A percentile compares a stretch with the other conserved stretches of the same genome.
These are phyloP conservation scores for Apiospora rasikravindrae DNA, from an alignment of 2,329 filamentous ascomycete species.

Conservation along the genomic window DNA sequence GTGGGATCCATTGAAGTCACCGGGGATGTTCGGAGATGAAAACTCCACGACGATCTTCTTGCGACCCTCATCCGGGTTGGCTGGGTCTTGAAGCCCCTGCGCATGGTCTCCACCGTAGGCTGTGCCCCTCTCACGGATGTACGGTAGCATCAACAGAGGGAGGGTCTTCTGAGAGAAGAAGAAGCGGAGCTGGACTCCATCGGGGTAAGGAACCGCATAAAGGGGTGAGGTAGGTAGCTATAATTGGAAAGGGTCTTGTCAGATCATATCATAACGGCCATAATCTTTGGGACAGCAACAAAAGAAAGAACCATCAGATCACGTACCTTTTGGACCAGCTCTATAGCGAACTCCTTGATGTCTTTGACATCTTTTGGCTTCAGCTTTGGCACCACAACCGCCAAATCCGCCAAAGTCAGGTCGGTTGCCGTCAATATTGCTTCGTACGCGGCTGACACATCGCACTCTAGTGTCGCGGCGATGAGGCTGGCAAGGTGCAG, in stretches of 20 bases:
- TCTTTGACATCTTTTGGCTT: constrained; percentile 29
- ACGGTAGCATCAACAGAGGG: constrained; percentile 60
- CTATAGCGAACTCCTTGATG: constrained; percentile 26
- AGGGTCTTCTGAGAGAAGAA: constrained; percentile 67
- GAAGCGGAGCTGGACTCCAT: constrained; percentile 67
- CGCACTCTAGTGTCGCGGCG: constrained; percentile 28
- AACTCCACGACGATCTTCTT: constrained; percentile 69
- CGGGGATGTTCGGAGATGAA: constrained; percentile 76
- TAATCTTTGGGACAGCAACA: neutral
- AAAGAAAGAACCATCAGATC: neutral
- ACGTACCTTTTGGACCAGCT: constrained; percentile 29
- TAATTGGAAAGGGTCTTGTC: neutral
- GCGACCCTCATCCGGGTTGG: constrained; percentile 30
- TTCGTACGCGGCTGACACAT: constrained; percentile 34
- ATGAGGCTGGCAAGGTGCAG: constrained; percentile 34
- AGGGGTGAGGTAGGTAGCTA: constrained; percentile 64
- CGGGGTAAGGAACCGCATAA: constrained; percentile 57
- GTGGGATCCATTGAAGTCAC: constrained; percentile 73
- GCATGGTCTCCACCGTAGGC: constrained; percentile 65
- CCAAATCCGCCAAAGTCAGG: constrained; percentile 38
- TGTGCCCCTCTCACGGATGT: constrained; percentile 60
- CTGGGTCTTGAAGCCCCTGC: constrained; percentile 30
- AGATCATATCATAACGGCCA: neutral
- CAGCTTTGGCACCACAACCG: constrained; percentile 39
- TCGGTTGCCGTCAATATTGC: constrained; percentile 36